Base-by-base conservation (phyloP, 2,329 filamentous ascomycete species). In the Diaporthe capsici region DNA sequence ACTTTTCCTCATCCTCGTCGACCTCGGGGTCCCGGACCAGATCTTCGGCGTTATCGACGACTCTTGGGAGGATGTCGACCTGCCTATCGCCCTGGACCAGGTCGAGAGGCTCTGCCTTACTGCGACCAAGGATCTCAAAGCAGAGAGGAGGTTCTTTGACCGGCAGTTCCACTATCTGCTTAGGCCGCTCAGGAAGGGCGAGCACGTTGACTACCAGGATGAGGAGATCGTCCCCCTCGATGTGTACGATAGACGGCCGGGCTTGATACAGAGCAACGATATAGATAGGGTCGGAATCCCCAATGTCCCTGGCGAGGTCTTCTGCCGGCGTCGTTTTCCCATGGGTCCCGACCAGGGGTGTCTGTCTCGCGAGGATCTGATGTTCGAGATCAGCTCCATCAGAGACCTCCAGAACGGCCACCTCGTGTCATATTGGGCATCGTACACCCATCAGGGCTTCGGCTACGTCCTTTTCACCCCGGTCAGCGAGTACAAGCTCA, bases 11-110 rank as follows among this genome's bases (percentile, higher is more conserved):
- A 92, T 94, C 53, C 86, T 95, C 37, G 87, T 91, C 72, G 93
- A 95, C 79, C 85, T 95, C 34, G 92, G 91, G 44, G 88, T 93
- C 15, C 90, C 93, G 0, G 92, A 94, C 79, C 92, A 93, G 81
- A 95, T 95, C 76, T 95, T 95, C 80, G 90, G 90, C 57, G 87
- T 94, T 71, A 91, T 95, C 75, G 93, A 95, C 83, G 91, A 93
- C 80, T 93, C 92, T 31, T 95, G 93, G 93, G 92, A 94, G 79
- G 94, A 96, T 80, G 89, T 91, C 72, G 94, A 96, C 83, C 86
- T 96, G 57, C 94, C 94, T 7, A 87, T 95, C 65, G 86, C 91
- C 6, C 85, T 90, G 72, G 91, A 94, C 70, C 90, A 93, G 76
- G 89, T 95, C 61, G 88, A 90, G 79, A 89, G 90, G 63, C 88